Conservation (phyloP, 1,284 basidiomycete genomes). For the Cutaneotrichosporon cavernicola region DNA sequence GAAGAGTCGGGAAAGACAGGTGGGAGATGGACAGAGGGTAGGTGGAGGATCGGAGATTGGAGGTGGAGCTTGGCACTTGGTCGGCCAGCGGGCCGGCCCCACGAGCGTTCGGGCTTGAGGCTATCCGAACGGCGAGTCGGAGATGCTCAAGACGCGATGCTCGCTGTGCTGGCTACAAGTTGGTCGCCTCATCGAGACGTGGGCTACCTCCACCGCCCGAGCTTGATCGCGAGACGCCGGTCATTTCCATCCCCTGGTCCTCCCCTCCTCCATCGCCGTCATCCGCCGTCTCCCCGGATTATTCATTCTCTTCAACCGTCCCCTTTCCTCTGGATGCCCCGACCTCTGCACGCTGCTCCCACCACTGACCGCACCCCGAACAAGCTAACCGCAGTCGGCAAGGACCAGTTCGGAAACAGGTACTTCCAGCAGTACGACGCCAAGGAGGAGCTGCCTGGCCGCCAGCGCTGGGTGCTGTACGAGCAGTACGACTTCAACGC, state of each 20-base stretch:
- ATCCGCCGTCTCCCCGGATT: background rate
- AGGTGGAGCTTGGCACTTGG: background rate
- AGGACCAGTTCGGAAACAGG: constrained; percentile 86
- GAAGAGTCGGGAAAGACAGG: background rate
- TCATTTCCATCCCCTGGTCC: background rate
- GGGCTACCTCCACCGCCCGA: background rate
- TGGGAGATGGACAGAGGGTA: background rate
- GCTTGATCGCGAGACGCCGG: background rate
- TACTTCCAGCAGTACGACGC: constrained; percentile 87
- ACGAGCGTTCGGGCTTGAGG: background rate
- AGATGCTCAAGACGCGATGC: background rate
- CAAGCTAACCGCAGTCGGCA: constrained; percentile 59
- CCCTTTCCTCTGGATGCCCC: background rate
- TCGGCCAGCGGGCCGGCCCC: background rate
- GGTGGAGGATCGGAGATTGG: background rate
- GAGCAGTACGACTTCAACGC: constrained; percentile 84
- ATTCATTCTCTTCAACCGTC: background rate
- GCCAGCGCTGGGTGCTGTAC: constrained; percentile 91
- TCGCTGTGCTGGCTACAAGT: background rate
- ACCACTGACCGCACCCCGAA: background rate
- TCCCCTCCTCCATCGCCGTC: background rate
- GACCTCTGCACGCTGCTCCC: background rate
- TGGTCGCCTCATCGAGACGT: background rate
- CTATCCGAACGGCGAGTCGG: background rate
- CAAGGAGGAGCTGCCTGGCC: constrained; percentile 81